Conservation (phyloP, 2,329 filamentous ascomycete species). For the Paecilomyces dactylethromorphus region DNA sequence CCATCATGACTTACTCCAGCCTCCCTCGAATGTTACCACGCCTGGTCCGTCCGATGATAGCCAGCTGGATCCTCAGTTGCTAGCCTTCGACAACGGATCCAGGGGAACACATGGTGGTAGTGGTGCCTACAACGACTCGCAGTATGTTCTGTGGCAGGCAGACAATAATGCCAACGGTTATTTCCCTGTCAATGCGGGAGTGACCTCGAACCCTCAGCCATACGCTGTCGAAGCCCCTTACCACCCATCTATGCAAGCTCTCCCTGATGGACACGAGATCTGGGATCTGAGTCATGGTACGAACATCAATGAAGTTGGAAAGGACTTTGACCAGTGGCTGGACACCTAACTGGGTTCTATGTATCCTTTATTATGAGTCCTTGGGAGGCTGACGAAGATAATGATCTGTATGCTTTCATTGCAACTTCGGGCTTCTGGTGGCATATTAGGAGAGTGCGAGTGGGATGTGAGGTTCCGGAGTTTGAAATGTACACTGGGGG, state of each 20-base stretch:
- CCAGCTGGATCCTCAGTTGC: slow-evolving; percentile 38
- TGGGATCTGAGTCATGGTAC: slow-evolving; percentile 33
- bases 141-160: slow-evolving; percentile 19
- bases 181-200: slow-evolving; percentile 9
- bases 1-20: slow-evolving; percentile 38
- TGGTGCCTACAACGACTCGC: slow-evolving; percentile 10
- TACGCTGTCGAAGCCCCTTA: slow-evolving; percentile 11
- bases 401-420: slow-evolving; percentile 8
- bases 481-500: neutral
- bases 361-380: neutral
- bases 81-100: slow-evolving; percentile 21
- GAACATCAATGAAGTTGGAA: slow-evolving; percentile 30
- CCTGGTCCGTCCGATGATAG: slow-evolving; percentile 17
- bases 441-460: neutral
- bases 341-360: slow-evolving; percentile 13
- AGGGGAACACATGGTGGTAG: slow-evolving; percentile 6
- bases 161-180: slow-evolving; percentile 12
- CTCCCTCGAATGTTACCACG: slow-evolving; percentile 18
- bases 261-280: slow-evolving; percentile 25
- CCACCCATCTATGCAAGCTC: slow-evolving; percentile 22
- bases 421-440: slow-evolving; percentile 1
- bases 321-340: slow-evolving; percentile 44
- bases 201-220: slow-evolving; percentile 8
- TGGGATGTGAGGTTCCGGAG: neutral
- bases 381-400: slow-evolving; percentile 2